A percentile compares a stretch with the other conserved stretches of the same genome.
These are phyloP conservation scores for Solanum infundibuliforme DNA, from an alignment of 257 asterid genomes.

Conservation along the genomic window DNA sequence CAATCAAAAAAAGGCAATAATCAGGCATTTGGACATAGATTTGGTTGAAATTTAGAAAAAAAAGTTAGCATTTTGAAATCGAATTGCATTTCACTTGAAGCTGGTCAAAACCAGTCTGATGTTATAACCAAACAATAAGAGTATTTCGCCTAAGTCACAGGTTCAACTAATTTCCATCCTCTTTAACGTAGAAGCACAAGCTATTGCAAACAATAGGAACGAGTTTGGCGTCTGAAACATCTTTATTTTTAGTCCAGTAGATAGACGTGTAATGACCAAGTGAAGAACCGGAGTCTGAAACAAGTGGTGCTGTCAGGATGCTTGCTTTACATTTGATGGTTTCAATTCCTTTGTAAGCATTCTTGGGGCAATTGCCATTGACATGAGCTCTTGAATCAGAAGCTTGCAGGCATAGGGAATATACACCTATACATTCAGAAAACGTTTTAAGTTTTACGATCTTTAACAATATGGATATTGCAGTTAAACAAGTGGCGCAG, in stretches of 20 bases:
- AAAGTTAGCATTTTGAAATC: too few species aligned
- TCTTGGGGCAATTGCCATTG: constrained; percentile 98
- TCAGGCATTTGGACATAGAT: too few species aligned
- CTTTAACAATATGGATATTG: background rate
- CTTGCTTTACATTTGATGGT: constrained; percentile 7
- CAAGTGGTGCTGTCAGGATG: background rate
- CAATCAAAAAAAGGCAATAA: too few species aligned
- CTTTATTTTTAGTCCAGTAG: background rate
- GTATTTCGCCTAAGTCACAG: background rate
- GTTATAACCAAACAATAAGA: too few species aligned
- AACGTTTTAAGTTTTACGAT: background rate
- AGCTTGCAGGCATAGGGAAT: constrained; percentile 94
- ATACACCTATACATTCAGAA: constrained; percentile 42
- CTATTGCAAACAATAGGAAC: background rate
- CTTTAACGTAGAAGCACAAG: background rate
- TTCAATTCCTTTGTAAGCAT: constrained; percentile 80
- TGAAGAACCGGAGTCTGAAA: background rate
- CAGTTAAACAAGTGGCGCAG: background rate
- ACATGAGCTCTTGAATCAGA: constrained; percentile 89
- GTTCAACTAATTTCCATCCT: background rate
- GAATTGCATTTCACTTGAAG: background rate
- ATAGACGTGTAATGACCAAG: background rate
- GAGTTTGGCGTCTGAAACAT: background rate
- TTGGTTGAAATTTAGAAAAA: too few species aligned
- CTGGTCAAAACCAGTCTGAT: background rate